phyloP scores from a whole-genome alignment of 2,329 filamentous ascomycete genomes.

The Zalaria obscura region DNA sequence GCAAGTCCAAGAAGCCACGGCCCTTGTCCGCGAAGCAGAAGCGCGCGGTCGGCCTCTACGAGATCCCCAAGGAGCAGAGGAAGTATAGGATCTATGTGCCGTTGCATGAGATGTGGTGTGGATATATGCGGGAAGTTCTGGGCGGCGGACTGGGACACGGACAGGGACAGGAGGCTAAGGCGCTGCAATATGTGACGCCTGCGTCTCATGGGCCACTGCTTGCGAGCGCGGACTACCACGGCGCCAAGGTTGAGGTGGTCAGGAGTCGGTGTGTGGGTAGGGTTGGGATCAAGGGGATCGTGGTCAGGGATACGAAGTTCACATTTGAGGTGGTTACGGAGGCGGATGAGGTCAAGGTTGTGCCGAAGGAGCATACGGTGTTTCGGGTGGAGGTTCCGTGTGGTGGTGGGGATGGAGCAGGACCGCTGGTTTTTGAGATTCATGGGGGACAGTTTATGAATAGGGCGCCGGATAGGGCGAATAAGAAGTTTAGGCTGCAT shows the following conservation, averaged over 20 bases:
- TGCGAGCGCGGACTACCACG: constrained; percentile 79
- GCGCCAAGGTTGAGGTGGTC: constrained; percentile 69
- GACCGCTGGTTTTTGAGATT: constrained; percentile 63
- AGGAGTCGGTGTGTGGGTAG: constrained; percentile 66
- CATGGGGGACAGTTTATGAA: constrained; percentile 78
- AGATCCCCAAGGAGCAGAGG: constrained; percentile 53
- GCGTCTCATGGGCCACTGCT: constrained; percentile 56
- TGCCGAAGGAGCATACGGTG: constrained; percentile 82
- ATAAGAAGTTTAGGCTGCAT: constrained; percentile 81
- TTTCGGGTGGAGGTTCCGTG: constrained; percentile 63
- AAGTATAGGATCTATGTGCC: constrained; percentile 67
- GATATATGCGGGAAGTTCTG: constrained; percentile 72
- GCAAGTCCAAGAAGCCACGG: constrained; percentile 36
- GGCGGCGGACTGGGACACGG: constrained; percentile 32
- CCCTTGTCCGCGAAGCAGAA: constrained; percentile 73
- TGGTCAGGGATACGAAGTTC: constrained; percentile 77
- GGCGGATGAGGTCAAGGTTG: constrained; percentile 55
- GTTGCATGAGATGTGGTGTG: constrained; percentile 65
- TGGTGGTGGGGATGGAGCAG: constrained; percentile 14
- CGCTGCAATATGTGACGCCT: constrained; percentile 34
- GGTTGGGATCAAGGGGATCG: constrained; percentile 74
- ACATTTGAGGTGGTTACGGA: constrained; percentile 72
- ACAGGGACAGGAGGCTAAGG: constrained; percentile 9
- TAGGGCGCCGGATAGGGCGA: constrained; percentile 70
- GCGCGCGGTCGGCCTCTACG: constrained; percentile 56